These are phyloP conservation scores for Diaporthe vaccinii DNA, from an alignment of 2,329 filamentous ascomycete species.

Conservation along the genomic window DNA sequence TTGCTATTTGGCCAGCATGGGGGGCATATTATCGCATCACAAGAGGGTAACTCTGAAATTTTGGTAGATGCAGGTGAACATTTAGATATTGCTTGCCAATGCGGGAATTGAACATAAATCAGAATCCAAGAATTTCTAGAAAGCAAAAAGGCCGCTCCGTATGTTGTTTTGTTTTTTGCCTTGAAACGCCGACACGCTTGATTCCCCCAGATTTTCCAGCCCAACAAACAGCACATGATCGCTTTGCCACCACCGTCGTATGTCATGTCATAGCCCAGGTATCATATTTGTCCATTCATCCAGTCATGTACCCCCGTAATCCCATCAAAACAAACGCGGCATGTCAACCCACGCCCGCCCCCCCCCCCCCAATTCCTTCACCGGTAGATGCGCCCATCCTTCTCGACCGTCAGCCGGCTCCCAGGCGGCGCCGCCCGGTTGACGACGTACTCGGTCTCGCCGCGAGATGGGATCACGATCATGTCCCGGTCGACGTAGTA, in stretches of 20 bases:
- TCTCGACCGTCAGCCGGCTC: slow-evolving; percentile 26
- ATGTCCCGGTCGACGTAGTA: slow-evolving; percentile 37
- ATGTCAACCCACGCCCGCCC: no score
- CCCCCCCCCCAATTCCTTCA: background rate
- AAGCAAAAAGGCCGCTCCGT: background rate
- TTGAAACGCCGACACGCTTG: slow-evolving; percentile 14
- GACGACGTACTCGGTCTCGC: slow-evolving; percentile 31
- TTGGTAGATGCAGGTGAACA: slow-evolving; percentile 2
- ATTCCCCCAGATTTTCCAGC: background rate
- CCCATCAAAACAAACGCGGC: background rate
- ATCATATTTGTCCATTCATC: background rate
- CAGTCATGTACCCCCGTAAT: background rate
- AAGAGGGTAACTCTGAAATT: background rate
- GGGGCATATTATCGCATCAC: slow-evolving; percentile 3
- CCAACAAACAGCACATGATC: background rate
- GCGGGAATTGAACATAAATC: background rate
- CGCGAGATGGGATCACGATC: slow-evolving; percentile 35
- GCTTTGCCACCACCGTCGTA: background rate
- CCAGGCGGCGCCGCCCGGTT: slow-evolving; percentile 33
- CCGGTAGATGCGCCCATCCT: slow-evolving; percentile 32
- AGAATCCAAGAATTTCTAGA: slow-evolving; percentile 16
- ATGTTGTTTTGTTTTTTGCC: background rate
- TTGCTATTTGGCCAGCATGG: slow-evolving; percentile 14
- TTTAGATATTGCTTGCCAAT: background rate
- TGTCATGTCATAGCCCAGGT: background rate